These are phyloP conservation scores for Rehmannia glutinosa DNA, from an alignment of 257 asterid genomes.

Conservation along the genomic window DNA sequence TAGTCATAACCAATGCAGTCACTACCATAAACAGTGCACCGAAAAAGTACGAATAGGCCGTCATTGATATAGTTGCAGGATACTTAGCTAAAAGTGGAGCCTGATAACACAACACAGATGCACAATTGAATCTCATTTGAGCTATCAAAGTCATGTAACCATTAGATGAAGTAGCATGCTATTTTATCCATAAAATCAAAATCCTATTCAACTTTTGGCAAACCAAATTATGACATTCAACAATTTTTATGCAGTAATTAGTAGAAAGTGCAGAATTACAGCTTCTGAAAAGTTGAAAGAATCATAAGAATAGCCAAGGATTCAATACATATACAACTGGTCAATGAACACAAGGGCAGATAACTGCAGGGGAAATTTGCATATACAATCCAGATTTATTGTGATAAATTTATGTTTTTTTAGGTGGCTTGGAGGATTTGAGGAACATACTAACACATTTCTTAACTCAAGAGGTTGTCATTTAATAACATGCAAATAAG, in stretches of 20 bases:
- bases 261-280: neutral
- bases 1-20: constrained; percentile 42
- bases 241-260: neutral
- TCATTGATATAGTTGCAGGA: constrained; percentile 76
- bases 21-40: constrained; percentile 58
- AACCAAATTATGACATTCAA: neutral
- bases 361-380: neutral
- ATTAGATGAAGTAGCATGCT: neutral
- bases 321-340: neutral
- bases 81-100: constrained; percentile 76
- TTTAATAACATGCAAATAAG: too few relatives aligned
- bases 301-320: too few relatives aligned
- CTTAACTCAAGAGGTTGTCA: too few relatives aligned
- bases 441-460: too few relatives aligned
- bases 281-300: neutral
- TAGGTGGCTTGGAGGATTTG: too few relatives aligned
- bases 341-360: neutral
- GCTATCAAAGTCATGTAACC: neutral
- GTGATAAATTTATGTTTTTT: too few relatives aligned
- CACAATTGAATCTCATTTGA: neutral
- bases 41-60: constrained; percentile 68
- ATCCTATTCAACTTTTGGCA: neutral
- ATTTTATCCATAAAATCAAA: neutral
- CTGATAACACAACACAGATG: constrained; percentile 37
- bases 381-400: too few relatives aligned